These are phyloP conservation scores for Kuraishia floccosa DNA, from an alignment of 805 yeast genomes.

Conservation along the genomic window DNA sequence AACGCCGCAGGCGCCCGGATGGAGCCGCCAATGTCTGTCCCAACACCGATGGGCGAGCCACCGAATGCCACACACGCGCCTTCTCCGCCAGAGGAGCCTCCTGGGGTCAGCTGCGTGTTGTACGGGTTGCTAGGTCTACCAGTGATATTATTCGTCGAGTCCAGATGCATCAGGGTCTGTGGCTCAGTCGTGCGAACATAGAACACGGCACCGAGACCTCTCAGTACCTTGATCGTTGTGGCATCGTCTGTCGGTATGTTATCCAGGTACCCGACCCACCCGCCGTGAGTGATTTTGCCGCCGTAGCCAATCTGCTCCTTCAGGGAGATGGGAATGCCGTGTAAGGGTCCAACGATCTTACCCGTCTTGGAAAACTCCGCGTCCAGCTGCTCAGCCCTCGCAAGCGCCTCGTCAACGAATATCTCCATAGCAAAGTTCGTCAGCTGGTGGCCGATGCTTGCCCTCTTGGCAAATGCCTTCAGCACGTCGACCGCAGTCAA, in stretches of 20 bases:
- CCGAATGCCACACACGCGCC: conserved; percentile 33
- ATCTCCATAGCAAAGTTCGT: conserved; percentile 37
- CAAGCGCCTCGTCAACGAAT: conserved; percentile 34
- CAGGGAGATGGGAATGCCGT: conserved; percentile 53
- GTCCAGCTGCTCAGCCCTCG: conserved; percentile 40
- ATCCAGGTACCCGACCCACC: conserved; percentile 29
- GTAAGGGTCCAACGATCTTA: conserved; percentile 42
- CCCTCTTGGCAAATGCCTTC: conserved; percentile 36
- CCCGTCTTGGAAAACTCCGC: conserved; percentile 32
- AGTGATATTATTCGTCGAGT: conserved; percentile 41
- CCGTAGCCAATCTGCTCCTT: conserved; percentile 43
- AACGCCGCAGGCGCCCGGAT: conserved; percentile 45
- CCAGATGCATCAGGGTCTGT: conserved; percentile 42
- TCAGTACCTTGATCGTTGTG: conserved; percentile 26
- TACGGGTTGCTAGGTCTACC: conserved; percentile 41
- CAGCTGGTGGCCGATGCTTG: conserved; percentile 35
- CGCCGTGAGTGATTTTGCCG: conserved; percentile 42
- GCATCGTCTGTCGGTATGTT: conserved; percentile 28
- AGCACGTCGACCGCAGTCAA: conserved; percentile 28
- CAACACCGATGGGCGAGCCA: conserved; percentile 30
- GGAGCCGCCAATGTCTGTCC: conserved; percentile 46
- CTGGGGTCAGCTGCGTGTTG: conserved; percentile 31
- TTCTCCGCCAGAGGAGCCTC: conserved; percentile 48
- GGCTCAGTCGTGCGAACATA: conserved; percentile 48
- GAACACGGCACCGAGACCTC: conserved; percentile 43